phyloP scores from a whole-genome alignment of 2,329 filamentous ascomycete genomes.

The Talaromyces verruculosus region DNA sequence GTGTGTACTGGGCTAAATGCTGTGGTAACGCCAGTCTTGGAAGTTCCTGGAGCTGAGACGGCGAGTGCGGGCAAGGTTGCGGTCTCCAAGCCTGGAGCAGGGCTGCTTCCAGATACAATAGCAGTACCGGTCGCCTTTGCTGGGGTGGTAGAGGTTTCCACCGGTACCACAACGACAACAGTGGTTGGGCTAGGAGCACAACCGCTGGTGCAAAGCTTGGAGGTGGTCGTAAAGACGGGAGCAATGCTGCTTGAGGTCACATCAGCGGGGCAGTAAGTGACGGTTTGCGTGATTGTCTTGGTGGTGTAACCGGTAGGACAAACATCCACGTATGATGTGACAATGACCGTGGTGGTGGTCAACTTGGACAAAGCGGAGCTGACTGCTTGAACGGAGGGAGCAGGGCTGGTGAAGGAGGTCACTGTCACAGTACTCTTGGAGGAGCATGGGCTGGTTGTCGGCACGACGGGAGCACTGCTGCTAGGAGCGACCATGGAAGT shows the following conservation, averaged over 20 bases:
- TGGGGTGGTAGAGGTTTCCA: slow-evolving; percentile 5
- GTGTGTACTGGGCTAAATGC: background rate
- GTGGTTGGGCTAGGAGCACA: slow-evolving; percentile 42
- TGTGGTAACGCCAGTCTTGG: background rate
- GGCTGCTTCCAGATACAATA: slow-evolving; percentile 1
- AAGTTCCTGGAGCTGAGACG: background rate
- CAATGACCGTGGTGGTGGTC: slow-evolving; percentile 40
- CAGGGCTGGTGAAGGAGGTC: slow-evolving; percentile 7
- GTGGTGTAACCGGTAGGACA: slow-evolving; percentile 47
- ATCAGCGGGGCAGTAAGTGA: slow-evolving; percentile 38
- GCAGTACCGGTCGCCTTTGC: background rate
- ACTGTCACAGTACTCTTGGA: slow-evolving; percentile 16
- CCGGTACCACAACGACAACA: slow-evolving; percentile 38
- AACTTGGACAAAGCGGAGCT: slow-evolving; percentile 12
- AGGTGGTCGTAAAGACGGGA: slow-evolving; percentile 43
- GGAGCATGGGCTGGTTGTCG: slow-evolving; percentile 7
- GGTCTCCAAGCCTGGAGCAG: background rate
- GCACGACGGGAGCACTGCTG: background rate
- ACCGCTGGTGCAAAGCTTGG: slow-evolving; percentile 39
- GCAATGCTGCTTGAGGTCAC: slow-evolving; percentile 28
- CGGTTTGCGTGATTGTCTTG: slow-evolving; percentile 41
- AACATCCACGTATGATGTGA: slow-evolving; percentile 44
- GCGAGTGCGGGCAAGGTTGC: background rate
- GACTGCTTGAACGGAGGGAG: slow-evolving; percentile 1
- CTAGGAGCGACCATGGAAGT: slow-evolving; percentile 5